Evolutionary conservation across 169 alveolate genomes (phyloP), one percentile per base, ranked within the genome.

Genomic region (Toxoplasma gondii): DNA sequence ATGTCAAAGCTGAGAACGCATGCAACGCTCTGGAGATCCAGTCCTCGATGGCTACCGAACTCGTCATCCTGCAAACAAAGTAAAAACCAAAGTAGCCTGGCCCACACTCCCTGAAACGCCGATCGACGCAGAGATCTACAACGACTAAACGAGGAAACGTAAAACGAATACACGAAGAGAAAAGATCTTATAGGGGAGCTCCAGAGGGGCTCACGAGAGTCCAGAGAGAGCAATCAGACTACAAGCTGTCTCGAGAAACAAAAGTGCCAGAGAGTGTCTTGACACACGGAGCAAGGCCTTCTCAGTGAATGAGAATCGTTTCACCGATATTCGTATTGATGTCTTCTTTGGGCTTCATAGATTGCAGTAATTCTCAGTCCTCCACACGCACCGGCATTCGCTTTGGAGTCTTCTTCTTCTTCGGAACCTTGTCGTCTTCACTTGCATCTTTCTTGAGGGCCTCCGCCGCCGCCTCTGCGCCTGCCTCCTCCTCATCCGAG

Each of bases 1-100:
- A 97, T 96, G 91, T 97, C 97, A 93, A 96, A 97, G 94, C 98
- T 98, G 64, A 98, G 96, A 29, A 98, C 99, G 80, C 98, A 95
- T 53, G 97, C 97, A 10, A 98, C 98, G 93, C 96, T 96, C 70
- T 97, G 97, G 39, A 98, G 95, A 97, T 98, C 99, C 49, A 98
- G 94, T 7, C 99, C 99, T 83, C 96, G 41, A 36, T 95, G 94
- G 27, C 87, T 88, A 27, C 94, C 96, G 83, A 87, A 82, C 83
- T 95, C 91, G 41, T 54, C 84, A 58, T 95, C 95, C 92, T 91
- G 64, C 58, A n/a, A 31, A 80, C 16, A 31, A 80, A 19, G 34
- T 12, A 9, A 80, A 7, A 38, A 80, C 12, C 27, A 4, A 80
- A 41, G 31, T 16, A 34, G 22, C 44, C 34, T 16, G 41, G 78